A percentile compares a stretch with the other conserved stretches of the same genome.
Conservation (phyloP, 768 basidiomycete genomes). For the Postia placenta region DNA sequence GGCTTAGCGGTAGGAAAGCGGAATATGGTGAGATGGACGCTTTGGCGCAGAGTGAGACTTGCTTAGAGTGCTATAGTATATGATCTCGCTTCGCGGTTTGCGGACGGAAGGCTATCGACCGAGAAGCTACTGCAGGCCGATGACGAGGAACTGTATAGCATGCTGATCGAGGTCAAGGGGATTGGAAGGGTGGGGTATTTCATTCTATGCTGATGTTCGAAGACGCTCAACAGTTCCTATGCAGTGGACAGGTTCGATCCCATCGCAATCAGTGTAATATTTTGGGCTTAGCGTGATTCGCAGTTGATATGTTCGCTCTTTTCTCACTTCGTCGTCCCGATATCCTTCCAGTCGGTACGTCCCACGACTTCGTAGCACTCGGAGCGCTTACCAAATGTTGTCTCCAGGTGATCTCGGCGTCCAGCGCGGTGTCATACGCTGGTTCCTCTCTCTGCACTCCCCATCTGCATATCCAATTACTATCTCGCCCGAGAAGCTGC, state of each 20-base stretch:
- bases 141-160: conserved; percentile 71
- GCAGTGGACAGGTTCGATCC: conserved; percentile 4
- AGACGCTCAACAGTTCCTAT: neutral
- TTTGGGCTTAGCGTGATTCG: neutral
- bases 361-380: conserved; percentile 13
- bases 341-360: conserved; percentile 57
- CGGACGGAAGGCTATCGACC: conserved; percentile 73
- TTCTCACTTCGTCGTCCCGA: conserved; percentile 82
- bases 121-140: conserved; percentile 60
- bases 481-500: conserved; percentile 47
- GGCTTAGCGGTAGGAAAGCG: conserved; percentile 79
- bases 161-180: conserved; percentile 73
- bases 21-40: conserved; percentile 87
- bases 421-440: conserved; percentile 64
- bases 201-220: neutral
- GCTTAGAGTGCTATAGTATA: conserved; percentile 40
- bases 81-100: conserved; percentile 75
- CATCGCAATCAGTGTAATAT: too few relatives aligned
- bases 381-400: neutral
- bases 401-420: conserved; percentile 80
- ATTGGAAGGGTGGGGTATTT: conserved; percentile 54
- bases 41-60: too few relatives aligned
- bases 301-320: conserved; percentile 91
- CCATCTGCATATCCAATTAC: conserved; percentile 36
- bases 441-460: conserved; percentile 61